phyloP scores from a whole-genome alignment of 1,139 yeast species.

The Yamadazyma dushanensis region DNA sequence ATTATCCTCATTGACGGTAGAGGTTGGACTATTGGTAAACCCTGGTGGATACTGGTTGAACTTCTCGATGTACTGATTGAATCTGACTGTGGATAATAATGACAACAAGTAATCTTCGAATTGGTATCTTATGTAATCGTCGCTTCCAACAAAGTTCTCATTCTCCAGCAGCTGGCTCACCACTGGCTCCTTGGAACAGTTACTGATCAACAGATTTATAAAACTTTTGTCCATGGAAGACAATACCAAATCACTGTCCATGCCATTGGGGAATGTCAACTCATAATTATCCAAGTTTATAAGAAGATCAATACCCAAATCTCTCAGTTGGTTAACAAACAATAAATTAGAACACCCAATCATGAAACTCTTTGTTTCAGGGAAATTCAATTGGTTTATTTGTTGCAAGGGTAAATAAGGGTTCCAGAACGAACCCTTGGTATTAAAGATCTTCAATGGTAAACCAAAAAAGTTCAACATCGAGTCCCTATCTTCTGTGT shows the following conservation, averaged over 20 bases:
- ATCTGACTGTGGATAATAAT: slow-evolving; percentile 70
- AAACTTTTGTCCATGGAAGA: slow-evolving; percentile 73
- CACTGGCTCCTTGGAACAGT: slow-evolving; percentile 18
- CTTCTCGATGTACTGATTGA: slow-evolving; percentile 55
- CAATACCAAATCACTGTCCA: slow-evolving; percentile 43
- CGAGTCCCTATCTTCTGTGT: slow-evolving; percentile 75
- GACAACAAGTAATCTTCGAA: slow-evolving; percentile 89
- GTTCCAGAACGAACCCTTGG: slow-evolving; percentile 81
- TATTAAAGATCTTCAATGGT: slow-evolving; percentile 82
- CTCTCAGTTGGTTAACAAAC: slow-evolving; percentile 65
- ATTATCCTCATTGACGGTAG: slow-evolving; percentile 18
- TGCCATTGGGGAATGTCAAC: slow-evolving; percentile 46
- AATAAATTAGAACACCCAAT: slow-evolving; percentile 89
- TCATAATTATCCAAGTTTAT: slow-evolving; percentile 40
- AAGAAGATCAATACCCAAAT: slow-evolving; percentile 48
- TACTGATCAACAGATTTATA: slow-evolving; percentile 43
- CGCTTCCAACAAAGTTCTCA: slow-evolving; percentile 60
- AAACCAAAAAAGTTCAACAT: slow-evolving; percentile 80
- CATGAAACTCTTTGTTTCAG: slow-evolving; percentile 63
- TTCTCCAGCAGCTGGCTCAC: slow-evolving; percentile 17
- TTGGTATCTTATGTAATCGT: slow-evolving; percentile 82
- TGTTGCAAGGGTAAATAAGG: slow-evolving; percentile 95
- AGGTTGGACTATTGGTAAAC: slow-evolving; percentile 18
- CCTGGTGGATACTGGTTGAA: slow-evolving; percentile 47
- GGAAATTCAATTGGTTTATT: slow-evolving; percentile 64